Percentiles rank a stretch among this genome's conserved stretches.
These are phyloP conservation scores for Cubamyces sp. DNA, from an alignment of 768 basidiomycete species.

Conservation along the genomic window DNA sequence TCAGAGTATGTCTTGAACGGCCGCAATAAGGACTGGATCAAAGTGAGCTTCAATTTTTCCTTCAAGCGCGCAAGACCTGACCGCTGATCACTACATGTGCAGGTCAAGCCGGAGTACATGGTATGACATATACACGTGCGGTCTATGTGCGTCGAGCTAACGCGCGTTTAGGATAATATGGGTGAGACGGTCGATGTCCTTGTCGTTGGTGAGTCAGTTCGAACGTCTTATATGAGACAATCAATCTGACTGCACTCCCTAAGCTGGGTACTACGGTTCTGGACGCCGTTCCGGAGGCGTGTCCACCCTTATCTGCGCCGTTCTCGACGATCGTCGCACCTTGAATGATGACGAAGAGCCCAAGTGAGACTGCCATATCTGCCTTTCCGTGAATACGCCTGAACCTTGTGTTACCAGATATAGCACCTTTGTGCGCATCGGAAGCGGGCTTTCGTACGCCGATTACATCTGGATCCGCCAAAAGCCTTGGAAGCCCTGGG, in stretches of 20 bases:
- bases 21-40: slow-evolving; percentile 91
- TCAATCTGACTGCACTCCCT: not conserved
- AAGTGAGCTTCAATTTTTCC: slow-evolving; percentile 47
- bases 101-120: slow-evolving; percentile 90
- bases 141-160: not conserved
- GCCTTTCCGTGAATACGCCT: not conserved
- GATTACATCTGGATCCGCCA: slow-evolving; percentile 86
- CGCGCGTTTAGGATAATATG: slow-evolving; percentile 70
- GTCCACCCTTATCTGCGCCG: slow-evolving; percentile 87
- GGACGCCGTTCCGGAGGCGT: slow-evolving; percentile 88
- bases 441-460: slow-evolving; percentile 82
- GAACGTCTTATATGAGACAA: slow-evolving; percentile 1
- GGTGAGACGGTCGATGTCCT: slow-evolving; percentile 92
- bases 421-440: slow-evolving; percentile 86
- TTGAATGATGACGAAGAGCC: slow-evolving; percentile 58
- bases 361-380: slow-evolving; percentile 47
- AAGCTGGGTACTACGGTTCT: slow-evolving; percentile 87
- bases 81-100: not conserved
- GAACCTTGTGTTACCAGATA: slow-evolving; percentile 73
- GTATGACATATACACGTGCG: slow-evolving; percentile 41
- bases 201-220: slow-evolving; percentile 69
- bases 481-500: slow-evolving; percentile 84
- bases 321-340: slow-evolving; percentile 69
- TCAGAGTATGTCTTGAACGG: slow-evolving; percentile 86
- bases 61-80: too few species aligned